A percentile compares a stretch with the other conserved stretches of the same genome.
Evolutionary conservation across 768 basidiomycete genomes (phyloP).

Genomic region (Lanmaoa rubissima): DNA sequence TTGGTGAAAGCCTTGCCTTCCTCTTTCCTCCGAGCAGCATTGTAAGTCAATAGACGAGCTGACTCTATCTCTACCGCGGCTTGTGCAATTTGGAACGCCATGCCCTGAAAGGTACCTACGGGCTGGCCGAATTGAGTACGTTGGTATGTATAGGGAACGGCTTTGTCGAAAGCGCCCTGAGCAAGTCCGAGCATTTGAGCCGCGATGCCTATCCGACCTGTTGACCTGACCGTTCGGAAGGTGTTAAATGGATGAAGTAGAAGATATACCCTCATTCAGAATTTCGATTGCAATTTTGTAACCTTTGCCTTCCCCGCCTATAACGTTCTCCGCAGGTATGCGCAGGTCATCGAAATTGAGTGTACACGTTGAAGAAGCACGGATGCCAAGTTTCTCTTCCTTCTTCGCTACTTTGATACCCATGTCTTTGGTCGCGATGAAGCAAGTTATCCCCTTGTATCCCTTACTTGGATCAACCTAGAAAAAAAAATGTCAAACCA

Average conservation of each 20-base stretch:
- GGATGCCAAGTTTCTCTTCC: constrained; percentile 97
- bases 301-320: constrained; percentile 89
- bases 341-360: constrained; percentile 93
- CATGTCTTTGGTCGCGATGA: constrained; percentile 94
- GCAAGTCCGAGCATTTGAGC: constrained; percentile 99
- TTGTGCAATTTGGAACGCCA: constrained; percentile 92
- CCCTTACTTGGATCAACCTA: constrained; percentile 87
- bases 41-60: constrained; percentile 91
- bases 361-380: constrained; percentile 93
- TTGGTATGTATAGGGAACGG: constrained; percentile 93
- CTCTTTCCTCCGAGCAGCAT: constrained; percentile 93
- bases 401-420: constrained; percentile 97
- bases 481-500: background rate
- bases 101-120: constrained; percentile 92
- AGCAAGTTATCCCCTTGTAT: constrained; percentile 99
- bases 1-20: constrained; percentile 83
- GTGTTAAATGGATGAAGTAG: background rate
- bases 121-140: constrained; percentile 94
- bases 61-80: constrained; percentile 88
- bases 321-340: constrained; percentile 80
- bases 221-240: background rate
- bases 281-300: constrained; percentile 98
- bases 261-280: constrained; percentile 74
- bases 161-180: constrained; percentile 94
- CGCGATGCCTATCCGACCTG: constrained; percentile 92